A percentile compares a stretch with the other conserved stretches of the same genome.
Evolutionary conservation across 2,329 filamentous ascomycete species (phyloP).

Genomic region (Pseudocercospora crystallina): DNA sequence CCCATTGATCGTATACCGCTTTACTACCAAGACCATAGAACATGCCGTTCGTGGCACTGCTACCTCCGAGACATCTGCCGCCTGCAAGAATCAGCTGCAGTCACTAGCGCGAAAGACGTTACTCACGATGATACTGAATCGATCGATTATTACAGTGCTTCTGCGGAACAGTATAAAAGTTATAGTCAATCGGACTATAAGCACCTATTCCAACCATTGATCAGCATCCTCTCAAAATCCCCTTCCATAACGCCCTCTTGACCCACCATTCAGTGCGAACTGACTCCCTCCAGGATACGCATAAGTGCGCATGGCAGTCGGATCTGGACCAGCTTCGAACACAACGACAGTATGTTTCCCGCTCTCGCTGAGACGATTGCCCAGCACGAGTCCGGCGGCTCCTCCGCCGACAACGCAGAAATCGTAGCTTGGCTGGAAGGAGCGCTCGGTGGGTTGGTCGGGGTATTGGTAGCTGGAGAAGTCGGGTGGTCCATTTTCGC

Average conservation of each 20-base stretch:
- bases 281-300: slow-evolving; percentile 12
- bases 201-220: slow-evolving; percentile 1
- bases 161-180: slow-evolving; percentile 15
- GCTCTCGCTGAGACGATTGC: slow-evolving; percentile 20
- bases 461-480: slow-evolving; percentile 15
- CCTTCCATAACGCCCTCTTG: no score
- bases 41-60: slow-evolving; percentile 15
- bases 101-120: neutral
- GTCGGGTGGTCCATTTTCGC: slow-evolving; percentile 6
- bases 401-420: slow-evolving; percentile 20
- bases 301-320: slow-evolving; percentile 10
- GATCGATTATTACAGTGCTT: slow-evolving; percentile 14
- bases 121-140: slow-evolving; percentile 14
- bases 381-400: slow-evolving; percentile 24
- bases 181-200: slow-evolving; percentile 16
- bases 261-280: slow-evolving; percentile 13
- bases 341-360: slow-evolving; percentile 12
- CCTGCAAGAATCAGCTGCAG: neutral
- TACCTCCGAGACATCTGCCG: slow-evolving; percentile 13
- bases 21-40: slow-evolving; percentile 17
- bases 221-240: no score
- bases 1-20: slow-evolving; percentile 15
- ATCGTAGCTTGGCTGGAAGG: slow-evolving; percentile 15
- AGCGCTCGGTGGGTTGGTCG: slow-evolving; percentile 2
- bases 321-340: slow-evolving; percentile 14